Evolutionary conservation across 1,139 yeast genomes (phyloP).

Genomic region (Scheffersomyces cryptocercus): DNA sequence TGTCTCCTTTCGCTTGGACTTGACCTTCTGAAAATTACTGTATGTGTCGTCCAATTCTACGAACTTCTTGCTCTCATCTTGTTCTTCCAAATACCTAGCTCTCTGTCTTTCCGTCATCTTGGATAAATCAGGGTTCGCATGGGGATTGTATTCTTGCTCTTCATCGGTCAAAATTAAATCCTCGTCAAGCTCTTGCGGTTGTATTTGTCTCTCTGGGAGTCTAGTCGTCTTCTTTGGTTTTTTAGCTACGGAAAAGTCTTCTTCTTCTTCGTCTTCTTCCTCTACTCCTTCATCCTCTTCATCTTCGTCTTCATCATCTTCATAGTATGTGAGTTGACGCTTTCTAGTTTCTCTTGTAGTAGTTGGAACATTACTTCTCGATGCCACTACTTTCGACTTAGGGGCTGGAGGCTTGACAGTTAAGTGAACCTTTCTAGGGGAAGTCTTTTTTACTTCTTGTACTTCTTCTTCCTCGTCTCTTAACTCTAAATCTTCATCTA

Average conservation of each 20-base stretch:
- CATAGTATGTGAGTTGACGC: conserved; percentile 34
- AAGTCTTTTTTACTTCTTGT: neutral
- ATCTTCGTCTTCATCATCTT: conserved; percentile 37
- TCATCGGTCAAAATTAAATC: conserved; percentile 46
- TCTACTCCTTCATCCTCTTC: conserved; percentile 30
- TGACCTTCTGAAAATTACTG: conserved; percentile 25
- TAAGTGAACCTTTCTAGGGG: conserved; percentile 8
- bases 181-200: conserved; percentile 29
- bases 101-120: conserved; percentile 67
- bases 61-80: conserved; percentile 19
- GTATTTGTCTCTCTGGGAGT: conserved; percentile 8
- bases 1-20: conserved; percentile 55
- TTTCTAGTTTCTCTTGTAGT: conserved; percentile 27
- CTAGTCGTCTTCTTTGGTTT: conserved; percentile 11
- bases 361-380: conserved; percentile 6
- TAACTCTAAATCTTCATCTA: conserved; percentile 42
- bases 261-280: conserved; percentile 16
- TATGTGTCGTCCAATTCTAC: conserved; percentile 25
- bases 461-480: conserved; percentile 25
- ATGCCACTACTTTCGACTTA: neutral
- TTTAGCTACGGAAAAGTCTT: conserved; percentile 6
- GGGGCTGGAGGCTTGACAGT: conserved; percentile 12
- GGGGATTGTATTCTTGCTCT: conserved; percentile 44
- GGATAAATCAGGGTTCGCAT: conserved; percentile 46
- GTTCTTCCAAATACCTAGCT: conserved; percentile 44